Percentiles rank a stretch among this genome's conserved stretches.
Conservation (phyloP, 257 asterid species). For the Salvia hispanica region DNA sequence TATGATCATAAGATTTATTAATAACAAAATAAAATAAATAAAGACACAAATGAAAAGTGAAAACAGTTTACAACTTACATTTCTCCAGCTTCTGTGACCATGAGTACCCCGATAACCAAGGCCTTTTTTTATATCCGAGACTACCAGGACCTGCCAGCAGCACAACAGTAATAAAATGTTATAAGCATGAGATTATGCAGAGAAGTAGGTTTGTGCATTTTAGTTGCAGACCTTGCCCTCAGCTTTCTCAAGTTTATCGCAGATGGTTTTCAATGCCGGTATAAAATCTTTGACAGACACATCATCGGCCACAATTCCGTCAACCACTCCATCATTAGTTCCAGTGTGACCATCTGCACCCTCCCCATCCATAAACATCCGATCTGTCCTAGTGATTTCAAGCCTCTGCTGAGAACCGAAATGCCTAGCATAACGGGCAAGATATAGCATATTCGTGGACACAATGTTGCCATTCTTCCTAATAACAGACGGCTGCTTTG, state of each 20-base stretch:
- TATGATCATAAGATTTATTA: too few species aligned
- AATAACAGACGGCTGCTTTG: slow-evolving; percentile 72
- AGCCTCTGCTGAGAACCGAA: slow-evolving; percentile 83
- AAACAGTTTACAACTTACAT: slow-evolving; percentile 41
- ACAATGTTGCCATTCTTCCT: slow-evolving; percentile 57
- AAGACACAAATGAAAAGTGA: neutral
- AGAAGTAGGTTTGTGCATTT: slow-evolving; percentile 28
- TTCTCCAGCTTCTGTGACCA: slow-evolving; percentile 93
- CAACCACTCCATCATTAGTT: slow-evolving; percentile 32
- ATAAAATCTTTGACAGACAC: slow-evolving; percentile 72
- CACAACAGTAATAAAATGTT: slow-evolving; percentile 30
- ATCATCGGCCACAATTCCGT: slow-evolving; percentile 55
- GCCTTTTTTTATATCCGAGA: slow-evolving; percentile 75
- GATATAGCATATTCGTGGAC: slow-evolving; percentile 77
- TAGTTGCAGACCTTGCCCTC: slow-evolving; percentile 70
- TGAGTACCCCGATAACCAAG: slow-evolving; percentile 68
- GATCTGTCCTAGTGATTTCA: slow-evolving; percentile 74
- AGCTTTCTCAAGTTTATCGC: slow-evolving; percentile 81
- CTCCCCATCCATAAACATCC: slow-evolving; percentile 41
- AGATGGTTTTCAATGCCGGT: slow-evolving; percentile 84
- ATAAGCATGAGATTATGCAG: slow-evolving; percentile 24
- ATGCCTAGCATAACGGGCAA: slow-evolving; percentile 79
- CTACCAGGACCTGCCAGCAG: slow-evolving; percentile 71
- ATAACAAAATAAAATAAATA: neutral
- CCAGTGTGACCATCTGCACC: slow-evolving; percentile 40